Base-by-base conservation (phyloP, 768 basidiomycete species). In the Russula sp. region DNA sequence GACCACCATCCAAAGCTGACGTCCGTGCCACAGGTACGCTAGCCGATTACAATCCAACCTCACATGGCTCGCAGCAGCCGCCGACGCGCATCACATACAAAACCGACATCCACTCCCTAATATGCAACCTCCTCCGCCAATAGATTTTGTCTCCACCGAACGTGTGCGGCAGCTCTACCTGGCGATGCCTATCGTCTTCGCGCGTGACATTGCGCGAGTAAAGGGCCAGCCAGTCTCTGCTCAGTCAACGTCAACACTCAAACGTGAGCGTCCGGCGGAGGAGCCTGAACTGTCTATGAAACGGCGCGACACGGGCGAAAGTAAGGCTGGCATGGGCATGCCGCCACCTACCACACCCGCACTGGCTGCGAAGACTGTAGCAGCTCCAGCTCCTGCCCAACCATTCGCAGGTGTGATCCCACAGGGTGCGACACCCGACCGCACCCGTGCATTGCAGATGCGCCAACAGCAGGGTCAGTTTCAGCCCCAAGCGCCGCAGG, bases 291-390 rank as follows among this genome's bases (percentile, higher is more conserved):
- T 70, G n/a, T 75, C 76, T 45, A 82, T 79, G 71, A 90, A 91
- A 72, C 80, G 89, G 18, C 79, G 85, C 20, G 85, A 90, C 68
- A 84, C 84, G 0, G 89, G 89, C 39, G 88, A 89, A 65, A 75
- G 74, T 47, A 86, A 84, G 68, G 63, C 68, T 51, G 73, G 71
- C 47, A 75, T 73, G 10, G 71, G 68, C 34, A 73, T 70, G 68
- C 72, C 72, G 20, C 70, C 71, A 22, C 66, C 63, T 4, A 52
- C 62, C 14, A 59, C 56, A 2, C 59, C 64, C 39, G 40, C 64
- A 5, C 37, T 55, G 16, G 55, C 47, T 31, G 22, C 62, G 0
- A 64, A 64, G 35, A 37, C 65, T 34, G 31, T 65, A 35, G 53
- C 51, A 42, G 7, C 56, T 39, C 51, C 61, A 42, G 7, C 56